A percentile compares a stretch with the other conserved stretches of the same genome.
These are phyloP conservation scores for Phlyctochytrium arcticum DNA, from an alignment of 192 early-diverging fungal genomes.

Conservation along the genomic window DNA sequence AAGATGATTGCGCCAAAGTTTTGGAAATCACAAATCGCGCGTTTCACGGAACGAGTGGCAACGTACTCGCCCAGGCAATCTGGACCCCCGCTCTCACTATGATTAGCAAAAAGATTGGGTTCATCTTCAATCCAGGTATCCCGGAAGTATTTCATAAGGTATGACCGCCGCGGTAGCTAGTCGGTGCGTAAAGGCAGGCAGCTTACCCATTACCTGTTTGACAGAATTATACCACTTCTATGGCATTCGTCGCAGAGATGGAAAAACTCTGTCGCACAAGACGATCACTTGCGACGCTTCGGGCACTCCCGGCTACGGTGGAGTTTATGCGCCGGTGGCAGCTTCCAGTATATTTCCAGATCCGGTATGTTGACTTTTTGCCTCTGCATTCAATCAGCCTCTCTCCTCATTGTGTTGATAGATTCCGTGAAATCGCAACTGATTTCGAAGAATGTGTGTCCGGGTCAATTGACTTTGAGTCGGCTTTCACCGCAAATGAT, in stretches of 20 bases:
- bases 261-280: slow-evolving; percentile 15
- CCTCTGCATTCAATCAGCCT: not conserved
- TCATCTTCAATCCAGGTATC: slow-evolving; percentile 61
- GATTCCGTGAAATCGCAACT: slow-evolving; percentile 36
- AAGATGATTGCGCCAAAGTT: slow-evolving; percentile 42
- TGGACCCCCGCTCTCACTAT: slow-evolving; percentile 49
- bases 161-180: not conserved
- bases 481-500: not conserved
- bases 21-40: slow-evolving; percentile 51
- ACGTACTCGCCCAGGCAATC: slow-evolving; percentile 59
- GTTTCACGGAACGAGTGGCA: slow-evolving; percentile 59
- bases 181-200: not conserved
- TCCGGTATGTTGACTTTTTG: slow-evolving; percentile 21
- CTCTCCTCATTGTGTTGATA: not conserved
- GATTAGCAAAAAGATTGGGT: slow-evolving; percentile 43
- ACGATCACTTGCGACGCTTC: slow-evolving; percentile 9
- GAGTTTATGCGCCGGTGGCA: slow-evolving; percentile 49
- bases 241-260: slow-evolving; percentile 20
- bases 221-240: slow-evolving; percentile 28
- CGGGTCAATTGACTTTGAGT: not conserved
- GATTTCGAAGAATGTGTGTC: slow-evolving; percentile 20
- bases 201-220: not conserved
- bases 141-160: slow-evolving; percentile 69
- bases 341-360: slow-evolving; percentile 40
- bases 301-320: slow-evolving; percentile 19